Percentiles rank a stretch among this genome's conserved stretches.
Evolutionary conservation across 805 yeast genomes (phyloP).

Genomic region (Metschnikowia dekortorum): DNA sequence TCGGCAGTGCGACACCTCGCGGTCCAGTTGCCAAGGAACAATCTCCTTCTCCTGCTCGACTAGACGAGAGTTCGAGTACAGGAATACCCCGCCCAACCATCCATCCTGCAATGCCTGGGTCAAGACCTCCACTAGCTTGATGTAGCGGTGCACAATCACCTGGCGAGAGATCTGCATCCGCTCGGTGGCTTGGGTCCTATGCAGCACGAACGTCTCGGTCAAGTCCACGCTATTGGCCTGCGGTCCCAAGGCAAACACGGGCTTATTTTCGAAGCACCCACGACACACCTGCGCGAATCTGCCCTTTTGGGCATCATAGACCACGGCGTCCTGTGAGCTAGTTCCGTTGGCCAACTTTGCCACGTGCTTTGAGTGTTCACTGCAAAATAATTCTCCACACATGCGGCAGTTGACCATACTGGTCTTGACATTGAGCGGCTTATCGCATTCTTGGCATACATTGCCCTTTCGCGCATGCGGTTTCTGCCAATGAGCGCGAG

Average conservation of each 20-base stretch:
- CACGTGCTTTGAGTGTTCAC: constrained; percentile 53
- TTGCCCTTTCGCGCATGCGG: constrained; percentile 36
- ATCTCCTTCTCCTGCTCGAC: constrained; percentile 18
- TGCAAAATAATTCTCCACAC: constrained; percentile 73
- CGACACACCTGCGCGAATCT: constrained; percentile 72
- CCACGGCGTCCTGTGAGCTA: constrained; percentile 14
- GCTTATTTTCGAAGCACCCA: constrained; percentile 51
- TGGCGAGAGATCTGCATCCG: constrained; percentile 49
- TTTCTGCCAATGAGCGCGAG: constrained; percentile 56
- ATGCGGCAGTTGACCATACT: constrained; percentile 67
- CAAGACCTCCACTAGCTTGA: constrained; percentile 39
- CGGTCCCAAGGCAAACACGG: constrained; percentile 52
- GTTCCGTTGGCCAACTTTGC: constrained; percentile 43
- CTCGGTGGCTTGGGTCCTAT: constrained; percentile 45
- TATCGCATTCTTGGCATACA: constrained; percentile 43
- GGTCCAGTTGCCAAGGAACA: constrained; percentile 54
- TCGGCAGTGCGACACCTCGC: constrained; percentile 48
- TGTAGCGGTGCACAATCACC: constrained; percentile 55
- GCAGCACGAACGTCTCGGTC: constrained; percentile 36
- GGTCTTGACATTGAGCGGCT: constrained; percentile 43
- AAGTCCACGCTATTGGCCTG: constrained; percentile 35
- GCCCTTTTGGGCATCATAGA: constrained; percentile 29
- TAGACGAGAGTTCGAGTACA: background rate
- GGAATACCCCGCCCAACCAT: background rate
- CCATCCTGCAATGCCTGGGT: background rate